These are phyloP conservation scores for Paecilomyces niveus DNA, from an alignment of 2,329 filamentous ascomycete species.

Conservation along the genomic window DNA sequence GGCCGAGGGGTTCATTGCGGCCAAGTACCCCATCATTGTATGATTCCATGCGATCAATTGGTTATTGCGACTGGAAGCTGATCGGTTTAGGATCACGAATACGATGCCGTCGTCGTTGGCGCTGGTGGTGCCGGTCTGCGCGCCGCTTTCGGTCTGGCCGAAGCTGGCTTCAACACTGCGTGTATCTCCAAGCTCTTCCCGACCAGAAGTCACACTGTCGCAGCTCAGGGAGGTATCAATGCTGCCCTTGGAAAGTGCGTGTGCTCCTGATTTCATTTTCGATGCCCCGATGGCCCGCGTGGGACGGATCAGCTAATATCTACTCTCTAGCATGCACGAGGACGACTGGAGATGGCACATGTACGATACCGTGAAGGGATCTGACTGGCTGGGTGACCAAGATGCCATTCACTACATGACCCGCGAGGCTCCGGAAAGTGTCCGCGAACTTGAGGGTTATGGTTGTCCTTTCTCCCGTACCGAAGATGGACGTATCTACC, in stretches of 20 bases:
- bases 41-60: slow-evolving; percentile 29
- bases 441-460: slow-evolving; percentile 95
- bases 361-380: slow-evolving; percentile 98
- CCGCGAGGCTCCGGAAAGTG: slow-evolving; percentile 80
- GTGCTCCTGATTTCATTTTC: not conserved
- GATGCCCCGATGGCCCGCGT: not conserved
- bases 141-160: slow-evolving; percentile 57
- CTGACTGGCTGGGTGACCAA: slow-evolving; percentile 95
- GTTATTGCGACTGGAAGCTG: slow-evolving; percentile 7
- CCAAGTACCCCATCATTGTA: slow-evolving; percentile 91
- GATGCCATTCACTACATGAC: slow-evolving; percentile 99
- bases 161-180: slow-evolving; percentile 58
- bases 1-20: slow-evolving; percentile 76
- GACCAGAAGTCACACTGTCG: slow-evolving; percentile 58
- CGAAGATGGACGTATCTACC: slow-evolving; percentile 95
- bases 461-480: slow-evolving; percentile 90
- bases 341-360: slow-evolving; percentile 99
- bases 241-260: slow-evolving; percentile 38
- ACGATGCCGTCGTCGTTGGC: slow-evolving; percentile 84
- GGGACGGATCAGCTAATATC: slow-evolving; percentile 10
- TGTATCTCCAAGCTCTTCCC: slow-evolving; percentile 60
- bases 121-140: slow-evolving; percentile 58
- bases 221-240: slow-evolving; percentile 60
- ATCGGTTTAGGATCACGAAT: slow-evolving; percentile 75
- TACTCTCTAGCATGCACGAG: slow-evolving; percentile 74